Evolutionary conservation across 129 eudicot genomes (phyloP), one percentile per base, ranked within the genome.

Genomic region (Flaveria ramosissima): DNA sequence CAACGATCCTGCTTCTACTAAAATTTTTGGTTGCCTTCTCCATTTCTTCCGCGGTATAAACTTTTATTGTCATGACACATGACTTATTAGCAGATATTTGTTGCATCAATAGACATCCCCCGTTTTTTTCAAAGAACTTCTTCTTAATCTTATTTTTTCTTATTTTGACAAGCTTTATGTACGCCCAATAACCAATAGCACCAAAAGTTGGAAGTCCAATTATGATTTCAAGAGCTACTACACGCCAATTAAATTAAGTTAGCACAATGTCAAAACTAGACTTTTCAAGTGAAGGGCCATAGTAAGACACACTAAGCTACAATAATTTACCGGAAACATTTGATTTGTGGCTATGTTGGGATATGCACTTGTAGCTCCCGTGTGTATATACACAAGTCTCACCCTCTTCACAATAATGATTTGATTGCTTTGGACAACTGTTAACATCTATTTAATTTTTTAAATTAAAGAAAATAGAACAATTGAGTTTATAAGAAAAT

Each of bases 321-420:
- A 4, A 43, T 43, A 43, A 15, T 32, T 69, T 70, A 84, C 88
- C 88, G 26, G 32, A 32, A 45, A 24, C 20, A 1, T 72, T 79
- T 43, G 68, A 48, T 7, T 26, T 14, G n/a, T 78, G 70, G 14
- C 19, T 55, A 13, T 16, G 52, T 14, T 30, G 75, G 78, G 80
- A 74, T 10, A 62, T 45, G 56, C 88, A 85, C 17, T 63, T 51
- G 55, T 65, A 78, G 59, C 67, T 73, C 20, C 83, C 76, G 2
- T 65, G 78, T 15, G 79, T 72, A 75, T 85, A 70, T 6, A 60
- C 42, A 19, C 88, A 85, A 14, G 4, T 45, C 26, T 23, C 26
- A 23, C 26, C 26, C 26, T 23, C 26, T 23, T 23, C 26, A 23
- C 26, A 23, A 23, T 85, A 64, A 81, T 20, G 50, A 53, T 42